Conservation (phyloP, 2,329 filamentous ascomycete species). For the Stachybotrys chlorohalonatus region DNA sequence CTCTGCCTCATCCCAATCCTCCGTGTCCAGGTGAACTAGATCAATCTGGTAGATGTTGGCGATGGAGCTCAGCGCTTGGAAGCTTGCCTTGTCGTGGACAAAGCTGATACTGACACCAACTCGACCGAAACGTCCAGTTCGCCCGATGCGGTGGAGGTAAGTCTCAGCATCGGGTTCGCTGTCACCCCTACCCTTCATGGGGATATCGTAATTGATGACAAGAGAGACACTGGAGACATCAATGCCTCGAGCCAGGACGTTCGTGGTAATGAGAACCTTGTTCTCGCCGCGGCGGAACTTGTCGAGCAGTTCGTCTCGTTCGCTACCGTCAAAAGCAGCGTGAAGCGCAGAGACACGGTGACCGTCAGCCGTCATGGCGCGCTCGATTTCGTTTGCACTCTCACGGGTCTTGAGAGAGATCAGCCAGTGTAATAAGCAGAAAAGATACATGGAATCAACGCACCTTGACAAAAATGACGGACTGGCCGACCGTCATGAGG, state of each 20-base stretch:
- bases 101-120: slow-evolving; percentile 95
- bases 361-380: slow-evolving; percentile 77
- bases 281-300: slow-evolving; percentile 78
- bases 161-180: slow-evolving; percentile 85
- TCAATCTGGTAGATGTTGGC: slow-evolving; percentile 71
- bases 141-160: slow-evolving; percentile 94
- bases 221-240: slow-evolving; percentile 87
- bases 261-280: slow-evolving; percentile 97
- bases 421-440: slow-evolving; percentile 4
- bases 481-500: slow-evolving; percentile 91
- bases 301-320: slow-evolving; percentile 77
- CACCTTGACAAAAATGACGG: slow-evolving; percentile 95
- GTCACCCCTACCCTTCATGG: slow-evolving; percentile 67
- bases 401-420: slow-evolving; percentile 57
- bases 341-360: slow-evolving; percentile 89
- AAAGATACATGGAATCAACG: slow-evolving; percentile 7
- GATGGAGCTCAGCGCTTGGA: slow-evolving; percentile 70
- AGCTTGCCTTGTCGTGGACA: slow-evolving; percentile 79
- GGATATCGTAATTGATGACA: slow-evolving; percentile 95
- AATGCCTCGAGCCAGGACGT: slow-evolving; percentile 91
- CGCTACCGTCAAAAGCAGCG: slow-evolving; percentile 73
- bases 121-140: slow-evolving; percentile 92
- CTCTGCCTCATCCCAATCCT: slow-evolving; percentile 89
- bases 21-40: slow-evolving; percentile 70
- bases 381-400: slow-evolving; percentile 77